phyloP scores from a whole-genome alignment of 1,284 basidiomycete species.

The Ustilago shanxiensis region DNA sequence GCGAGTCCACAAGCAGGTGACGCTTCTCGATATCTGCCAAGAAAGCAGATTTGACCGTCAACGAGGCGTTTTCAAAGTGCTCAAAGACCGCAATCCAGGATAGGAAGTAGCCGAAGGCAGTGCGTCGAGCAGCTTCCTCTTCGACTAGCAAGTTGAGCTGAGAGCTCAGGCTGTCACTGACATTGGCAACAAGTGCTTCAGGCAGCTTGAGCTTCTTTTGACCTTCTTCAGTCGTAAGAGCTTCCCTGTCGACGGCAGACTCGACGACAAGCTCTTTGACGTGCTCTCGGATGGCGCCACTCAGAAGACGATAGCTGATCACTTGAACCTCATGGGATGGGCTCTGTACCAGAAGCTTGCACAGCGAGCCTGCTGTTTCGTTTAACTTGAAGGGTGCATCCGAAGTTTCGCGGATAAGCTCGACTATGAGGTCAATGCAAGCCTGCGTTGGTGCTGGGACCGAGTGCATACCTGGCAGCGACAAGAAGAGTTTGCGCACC shows the following conservation, averaged over 20 bases:
- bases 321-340: constrained; percentile 55
- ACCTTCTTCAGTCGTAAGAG: constrained; percentile 32
- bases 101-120: constrained; percentile 75
- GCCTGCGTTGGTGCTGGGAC: constrained; percentile 38
- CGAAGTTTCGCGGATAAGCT: constrained; percentile 54
- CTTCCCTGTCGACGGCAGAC: constrained; percentile 40
- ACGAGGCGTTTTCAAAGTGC: constrained; percentile 86
- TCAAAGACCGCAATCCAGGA: constrained; percentile 91
- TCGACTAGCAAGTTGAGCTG: constrained; percentile 45
- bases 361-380: constrained; percentile 30
- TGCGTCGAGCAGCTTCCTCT: constrained; percentile 29
- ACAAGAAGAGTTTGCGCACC: constrained; percentile 76
- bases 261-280: constrained; percentile 64
- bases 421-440: constrained; percentile 49
- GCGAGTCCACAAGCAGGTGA: constrained; percentile 76
- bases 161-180: constrained; percentile 30
- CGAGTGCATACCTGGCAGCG: constrained; percentile 52
- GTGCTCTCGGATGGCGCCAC: constrained; percentile 40
- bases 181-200: constrained; percentile 34
- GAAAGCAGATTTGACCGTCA: constrained; percentile 84
- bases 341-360: constrained; percentile 44
- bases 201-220: constrained; percentile 33
- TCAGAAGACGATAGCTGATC: constrained; percentile 47
- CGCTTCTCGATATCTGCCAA: constrained; percentile 84
- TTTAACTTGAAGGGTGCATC: constrained; percentile 35